These are phyloP conservation scores for Pleurotus cornucopiae DNA, from an alignment of 768 basidiomycete species.

Conservation along the genomic window DNA sequence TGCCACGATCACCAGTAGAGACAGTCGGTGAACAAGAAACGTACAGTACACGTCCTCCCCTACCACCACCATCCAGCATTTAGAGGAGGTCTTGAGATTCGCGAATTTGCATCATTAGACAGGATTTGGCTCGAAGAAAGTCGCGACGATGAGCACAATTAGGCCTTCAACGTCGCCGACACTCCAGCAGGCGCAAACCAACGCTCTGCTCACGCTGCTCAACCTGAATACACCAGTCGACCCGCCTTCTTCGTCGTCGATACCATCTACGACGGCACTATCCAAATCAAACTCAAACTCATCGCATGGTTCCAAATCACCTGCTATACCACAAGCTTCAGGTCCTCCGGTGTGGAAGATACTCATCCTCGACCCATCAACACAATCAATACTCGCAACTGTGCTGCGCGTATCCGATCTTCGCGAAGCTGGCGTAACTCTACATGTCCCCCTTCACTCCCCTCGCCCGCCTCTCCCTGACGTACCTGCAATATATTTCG, in stretches of 20 bases:
- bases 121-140: background rate
- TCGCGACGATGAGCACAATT: background rate
- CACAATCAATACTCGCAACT: slow-evolving; percentile 95
- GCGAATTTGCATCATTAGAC: background rate
- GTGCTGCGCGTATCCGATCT: slow-evolving; percentile 94
- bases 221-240: slow-evolving; percentile 74
- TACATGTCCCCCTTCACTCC: slow-evolving; percentile 95
- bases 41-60: background rate
- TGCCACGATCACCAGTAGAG: background rate
- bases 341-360: slow-evolving; percentile 95
- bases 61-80: background rate
- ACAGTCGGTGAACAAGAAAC: background rate
- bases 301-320: background rate
- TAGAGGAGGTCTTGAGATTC: background rate
- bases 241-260: slow-evolving; percentile 10
- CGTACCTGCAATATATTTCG: slow-evolving; percentile 96
- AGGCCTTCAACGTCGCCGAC: slow-evolving; percentile 30
- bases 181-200: slow-evolving; percentile 85
- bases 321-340: slow-evolving; percentile 36
- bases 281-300: background rate
- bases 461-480: slow-evolving; percentile 85
- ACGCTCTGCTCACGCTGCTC: slow-evolving; percentile 78
- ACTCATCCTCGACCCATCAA: slow-evolving; percentile 89
- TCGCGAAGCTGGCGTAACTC: slow-evolving; percentile 92
- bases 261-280: background rate